These are phyloP conservation scores for Elaeis guineensis DNA, from an alignment of 176 grass and related monocot genomes.

Conservation along the genomic window DNA sequence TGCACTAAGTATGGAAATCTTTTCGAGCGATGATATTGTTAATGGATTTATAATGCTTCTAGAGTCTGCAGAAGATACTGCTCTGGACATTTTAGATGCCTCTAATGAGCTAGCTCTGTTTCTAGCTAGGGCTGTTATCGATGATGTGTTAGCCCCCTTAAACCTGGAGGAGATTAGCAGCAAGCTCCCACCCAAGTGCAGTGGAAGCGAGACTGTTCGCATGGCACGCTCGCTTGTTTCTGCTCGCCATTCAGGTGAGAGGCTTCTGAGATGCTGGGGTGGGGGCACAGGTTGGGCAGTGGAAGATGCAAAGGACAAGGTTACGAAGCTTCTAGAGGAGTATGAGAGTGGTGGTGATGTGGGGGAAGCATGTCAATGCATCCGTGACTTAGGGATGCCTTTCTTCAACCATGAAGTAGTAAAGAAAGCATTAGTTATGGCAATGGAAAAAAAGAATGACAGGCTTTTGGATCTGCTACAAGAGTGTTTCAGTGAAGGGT, in stretches of 20 bases:
- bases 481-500: constrained; percentile 11
- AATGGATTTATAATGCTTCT: constrained; percentile 17
- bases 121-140: constrained; percentile 17
- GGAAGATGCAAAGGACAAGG: constrained; percentile 19
- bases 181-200: constrained; percentile 8
- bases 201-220: constrained; percentile 7
- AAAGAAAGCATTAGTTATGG: constrained; percentile 19
- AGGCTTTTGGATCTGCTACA: constrained; percentile 13
- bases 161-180: constrained; percentile 16
- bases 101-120: constrained; percentile 13
- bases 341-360: constrained; percentile 15
- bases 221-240: constrained; percentile 17
- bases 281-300: constrained; percentile 16
- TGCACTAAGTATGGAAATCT: constrained; percentile 8
- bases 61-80: constrained; percentile 5
- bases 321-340: constrained; percentile 16
- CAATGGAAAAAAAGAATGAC: constrained; percentile 17
- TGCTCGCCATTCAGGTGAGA: constrained; percentile 13
- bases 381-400: constrained; percentile 15
- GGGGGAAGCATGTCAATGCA: constrained; percentile 17
- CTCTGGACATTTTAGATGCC: constrained; percentile 18
- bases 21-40: constrained; percentile 20
- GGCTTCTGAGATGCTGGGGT: constrained; percentile 21
- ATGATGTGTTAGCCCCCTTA: constrained; percentile 12
- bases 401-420: constrained; percentile 26